Base-by-base conservation (phyloP, 2,329 filamentous ascomycete species). In the Chrysosphaeria jannelii region DNA sequence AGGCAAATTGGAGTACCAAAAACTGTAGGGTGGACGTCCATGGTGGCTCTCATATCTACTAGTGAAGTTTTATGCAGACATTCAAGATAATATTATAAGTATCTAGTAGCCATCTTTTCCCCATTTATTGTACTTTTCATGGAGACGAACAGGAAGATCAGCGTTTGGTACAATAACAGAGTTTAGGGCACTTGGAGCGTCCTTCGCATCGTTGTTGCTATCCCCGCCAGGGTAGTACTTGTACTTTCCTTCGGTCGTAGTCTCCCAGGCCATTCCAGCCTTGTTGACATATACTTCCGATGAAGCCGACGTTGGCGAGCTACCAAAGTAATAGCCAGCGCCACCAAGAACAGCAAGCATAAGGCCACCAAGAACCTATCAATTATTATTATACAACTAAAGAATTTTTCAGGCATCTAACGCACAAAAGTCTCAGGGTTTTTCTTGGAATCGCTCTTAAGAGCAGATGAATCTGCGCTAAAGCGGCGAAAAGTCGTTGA, bases 61-160 rank as follows among this genome's bases (percentile, higher is more conserved):
- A n/a, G n/a, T n/a, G n/a, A n/a, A n/a, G n/a, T n/a, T n/a, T n/a
- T n/a, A n/a, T n/a, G n/a, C n/a, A n/a, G n/a, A n/a, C n/a, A n/a
- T n/a, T n/a, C n/a, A n/a, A n/a, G n/a, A n/a, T n/a, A n/a, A n/a
- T n/a, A n/a, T n/a, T n/a, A n/a, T n/a, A n/a, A n/a, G n/a, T n/a
- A n/a, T 40, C 42, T 53, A 74, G 51, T 71, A 93, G 36, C 76
- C 79, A 36, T 93, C 85, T 65, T 93, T 93, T 48, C 85, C 85
- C 65, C 75, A 93, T 60, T 97, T 97, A 72, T 97, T 97, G 65
- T 70, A 93, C 53, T 70, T 71, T 37, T 97, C 85, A 53, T 97
- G 85, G 33, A 91, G 63, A 39, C 69, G 59, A 75, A 70, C 78
- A 41, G 85, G 79, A 36, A 93, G 56, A 40, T 69, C 85, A 41